phyloP scores from a whole-genome alignment of 441 rosid species.

The Adansonia madagascariensis region DNA sequence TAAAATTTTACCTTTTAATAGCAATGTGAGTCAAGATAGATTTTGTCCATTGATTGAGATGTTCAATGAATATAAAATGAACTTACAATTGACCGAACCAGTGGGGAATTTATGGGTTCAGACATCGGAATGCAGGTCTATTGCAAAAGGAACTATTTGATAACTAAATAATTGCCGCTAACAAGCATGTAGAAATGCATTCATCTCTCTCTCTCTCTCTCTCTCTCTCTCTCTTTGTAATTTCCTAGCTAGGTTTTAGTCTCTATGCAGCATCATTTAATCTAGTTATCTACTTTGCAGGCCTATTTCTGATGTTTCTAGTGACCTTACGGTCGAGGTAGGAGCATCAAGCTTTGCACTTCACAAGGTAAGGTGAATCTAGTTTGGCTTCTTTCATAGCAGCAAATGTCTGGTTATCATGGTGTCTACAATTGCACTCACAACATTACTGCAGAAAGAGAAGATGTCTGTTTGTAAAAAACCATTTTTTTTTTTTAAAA shows the following conservation, averaged over 20 bases:
- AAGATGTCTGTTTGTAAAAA: no score
- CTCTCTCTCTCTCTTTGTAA: no score
- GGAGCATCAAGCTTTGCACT: constrained; percentile 87
- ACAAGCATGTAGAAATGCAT: constrained; percentile 46
- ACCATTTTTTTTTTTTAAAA: no score
- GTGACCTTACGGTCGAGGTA: constrained; percentile 83
- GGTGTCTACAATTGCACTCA: not conserved
- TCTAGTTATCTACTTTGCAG: constrained; percentile 51
- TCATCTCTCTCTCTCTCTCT: no score
- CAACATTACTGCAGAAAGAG: not conserved
- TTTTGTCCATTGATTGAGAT: constrained; percentile 27
- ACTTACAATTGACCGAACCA: constrained; percentile 22
- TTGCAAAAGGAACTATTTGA: constrained; percentile 35
- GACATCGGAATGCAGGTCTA: constrained; percentile 36
- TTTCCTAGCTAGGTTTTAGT: constrained; percentile 23
- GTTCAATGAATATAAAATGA: constrained; percentile 16
- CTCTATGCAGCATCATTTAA: constrained; percentile 22
- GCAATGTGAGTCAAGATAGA: constrained; percentile 31
- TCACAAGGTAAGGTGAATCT: constrained; percentile 66
- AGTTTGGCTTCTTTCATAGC: no score
- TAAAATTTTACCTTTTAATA: no score
- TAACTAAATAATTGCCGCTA: constrained; percentile 41
- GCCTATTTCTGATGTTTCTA: constrained; percentile 97
- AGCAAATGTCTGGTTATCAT: not conserved
- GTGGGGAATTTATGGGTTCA: constrained; percentile 32